phyloP scores from a whole-genome alignment of 306 rosid genomes.

The Cicer arietinum region DNA sequence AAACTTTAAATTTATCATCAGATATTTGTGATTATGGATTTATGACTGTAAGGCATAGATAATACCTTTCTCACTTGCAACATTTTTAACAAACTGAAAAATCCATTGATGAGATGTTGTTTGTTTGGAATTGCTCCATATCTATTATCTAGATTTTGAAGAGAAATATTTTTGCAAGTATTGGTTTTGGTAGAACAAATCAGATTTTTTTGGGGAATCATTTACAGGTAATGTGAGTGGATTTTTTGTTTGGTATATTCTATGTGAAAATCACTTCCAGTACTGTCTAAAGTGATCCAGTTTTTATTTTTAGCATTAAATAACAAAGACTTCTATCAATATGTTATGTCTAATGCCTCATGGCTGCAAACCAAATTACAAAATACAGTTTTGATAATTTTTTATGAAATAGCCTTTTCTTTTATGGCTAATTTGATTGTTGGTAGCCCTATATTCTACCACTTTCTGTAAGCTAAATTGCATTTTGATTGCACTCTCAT shows the following conservation, averaged over 20 bases:
- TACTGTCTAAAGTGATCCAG: neutral
- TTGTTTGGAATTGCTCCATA: slow-evolving; percentile 3
- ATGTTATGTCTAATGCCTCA: slow-evolving; percentile 1
- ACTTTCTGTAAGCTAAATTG: neutral
- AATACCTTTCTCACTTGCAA: neutral
- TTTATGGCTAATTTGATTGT: neutral
- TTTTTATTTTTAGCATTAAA: slow-evolving; percentile 16
- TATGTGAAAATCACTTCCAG: neutral
- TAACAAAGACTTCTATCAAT: neutral
- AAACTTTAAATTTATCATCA: neutral
- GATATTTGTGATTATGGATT: neutral
- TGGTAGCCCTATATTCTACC: neutral
- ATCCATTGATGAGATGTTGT: neutral
- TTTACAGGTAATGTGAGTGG: slow-evolving; percentile 9
- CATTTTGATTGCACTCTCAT: neutral
- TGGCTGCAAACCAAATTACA: slow-evolving; percentile 18
- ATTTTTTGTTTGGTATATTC: neutral
- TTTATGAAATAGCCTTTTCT: neutral
- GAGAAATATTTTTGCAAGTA: neutral
- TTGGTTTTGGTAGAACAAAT: slow-evolving; percentile 17
- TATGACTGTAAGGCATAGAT: neutral
- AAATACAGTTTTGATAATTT: neutral
- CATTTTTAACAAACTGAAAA: neutral
- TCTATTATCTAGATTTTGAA: neutral
- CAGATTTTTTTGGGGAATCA: neutral